phyloP scores from a whole-genome alignment of 2,329 filamentous ascomycete species.

The Scytalidium lignicola region DNA sequence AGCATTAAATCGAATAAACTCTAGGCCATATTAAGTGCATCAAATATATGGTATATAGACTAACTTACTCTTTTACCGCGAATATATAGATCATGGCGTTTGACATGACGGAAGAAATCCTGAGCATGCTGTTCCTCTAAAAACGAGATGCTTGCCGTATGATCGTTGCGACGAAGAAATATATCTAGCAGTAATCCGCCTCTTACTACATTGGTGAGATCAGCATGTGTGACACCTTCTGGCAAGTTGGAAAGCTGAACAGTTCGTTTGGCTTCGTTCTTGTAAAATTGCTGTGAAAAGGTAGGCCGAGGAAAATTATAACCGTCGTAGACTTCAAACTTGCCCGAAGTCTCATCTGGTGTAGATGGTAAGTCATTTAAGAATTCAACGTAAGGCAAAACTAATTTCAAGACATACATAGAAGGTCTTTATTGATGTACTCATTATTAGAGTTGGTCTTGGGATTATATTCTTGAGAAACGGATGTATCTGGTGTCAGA shows the following conservation, averaged over 20 bases:
- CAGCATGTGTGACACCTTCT: slow-evolving; percentile 56
- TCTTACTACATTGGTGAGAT: slow-evolving; percentile 59
- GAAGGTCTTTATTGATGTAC: too few species aligned
- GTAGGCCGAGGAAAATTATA: slow-evolving; percentile 4
- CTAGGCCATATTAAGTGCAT: too few species aligned
- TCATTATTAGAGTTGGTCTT: too few species aligned
- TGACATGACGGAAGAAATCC: slow-evolving; percentile 60
- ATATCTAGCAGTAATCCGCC: slow-evolving; percentile 69
- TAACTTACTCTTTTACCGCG: slow-evolving; percentile 58
- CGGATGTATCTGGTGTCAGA: slow-evolving; percentile 7
- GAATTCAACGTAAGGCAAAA: too few species aligned
- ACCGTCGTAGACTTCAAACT: too few species aligned
- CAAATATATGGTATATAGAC: too few species aligned
- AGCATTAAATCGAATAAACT: background rate
- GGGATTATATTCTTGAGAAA: too few species aligned
- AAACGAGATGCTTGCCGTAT: slow-evolving; percentile 64
- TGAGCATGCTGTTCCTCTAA: slow-evolving; percentile 56
- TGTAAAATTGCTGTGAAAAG: slow-evolving; percentile 16
- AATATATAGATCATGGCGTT: slow-evolving; percentile 63
- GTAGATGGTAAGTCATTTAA: too few species aligned
- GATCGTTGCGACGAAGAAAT: slow-evolving; percentile 54
- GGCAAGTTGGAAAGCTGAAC: slow-evolving; percentile 59
- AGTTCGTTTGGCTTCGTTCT: slow-evolving; percentile 43
- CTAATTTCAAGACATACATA: too few species aligned
- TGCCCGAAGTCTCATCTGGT: background rate